Evolutionary conservation across 257 asterid species (phyloP).

Genomic region (Solanum etuberosum): DNA sequence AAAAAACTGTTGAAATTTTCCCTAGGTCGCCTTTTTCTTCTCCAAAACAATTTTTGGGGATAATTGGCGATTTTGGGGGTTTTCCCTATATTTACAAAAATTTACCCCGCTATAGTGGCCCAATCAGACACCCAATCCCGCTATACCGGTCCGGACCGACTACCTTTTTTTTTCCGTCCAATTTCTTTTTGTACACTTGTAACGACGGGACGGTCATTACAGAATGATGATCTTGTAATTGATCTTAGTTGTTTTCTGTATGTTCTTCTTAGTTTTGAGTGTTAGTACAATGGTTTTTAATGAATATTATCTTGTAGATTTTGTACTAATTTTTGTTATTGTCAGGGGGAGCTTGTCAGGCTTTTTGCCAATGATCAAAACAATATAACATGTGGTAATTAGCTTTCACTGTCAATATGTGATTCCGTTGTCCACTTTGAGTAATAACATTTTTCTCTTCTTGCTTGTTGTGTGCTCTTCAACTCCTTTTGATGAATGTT

Average conservation of each 20-base stretch:
- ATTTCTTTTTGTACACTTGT: background rate
- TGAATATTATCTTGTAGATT: constrained; percentile 3
- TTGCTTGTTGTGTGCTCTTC: background rate
- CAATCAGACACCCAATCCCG: background rate
- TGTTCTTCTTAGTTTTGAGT: background rate
- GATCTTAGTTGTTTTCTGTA: background rate
- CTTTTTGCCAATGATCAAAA: constrained; percentile 86
- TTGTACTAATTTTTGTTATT: constrained; percentile 13
- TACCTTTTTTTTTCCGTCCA: background rate
- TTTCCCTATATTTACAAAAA: background rate
- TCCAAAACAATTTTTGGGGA: background rate
- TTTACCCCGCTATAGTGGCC: background rate
- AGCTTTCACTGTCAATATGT: background rate
- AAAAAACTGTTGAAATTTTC: background rate
- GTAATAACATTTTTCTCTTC: background rate
- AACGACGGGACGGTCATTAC: background rate
- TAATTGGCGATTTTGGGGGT: background rate
- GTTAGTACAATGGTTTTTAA: background rate
- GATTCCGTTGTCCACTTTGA: background rate
- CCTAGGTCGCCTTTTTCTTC: background rate
- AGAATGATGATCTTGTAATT: background rate
- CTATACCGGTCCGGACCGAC: background rate
- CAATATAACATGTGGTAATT: constrained; percentile 89
- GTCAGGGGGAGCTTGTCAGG: constrained; percentile 91
- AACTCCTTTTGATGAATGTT: constrained; percentile 3